Evolutionary conservation across 768 basidiomycete genomes (phyloP).

Genomic region (Gymnopilus dilepis): DNA sequence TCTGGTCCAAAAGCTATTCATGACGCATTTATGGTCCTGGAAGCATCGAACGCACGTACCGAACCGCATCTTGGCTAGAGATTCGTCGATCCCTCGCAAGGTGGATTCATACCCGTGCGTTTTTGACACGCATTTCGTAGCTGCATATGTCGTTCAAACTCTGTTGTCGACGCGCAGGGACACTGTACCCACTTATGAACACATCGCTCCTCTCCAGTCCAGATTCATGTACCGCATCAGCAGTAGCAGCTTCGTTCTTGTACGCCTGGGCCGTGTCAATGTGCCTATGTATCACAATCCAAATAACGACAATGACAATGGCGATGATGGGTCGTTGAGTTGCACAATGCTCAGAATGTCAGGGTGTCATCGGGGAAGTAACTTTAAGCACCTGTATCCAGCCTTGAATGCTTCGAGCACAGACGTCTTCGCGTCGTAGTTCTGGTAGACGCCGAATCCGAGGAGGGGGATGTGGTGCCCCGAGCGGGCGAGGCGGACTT

Average conservation of each 20-base stretch:
- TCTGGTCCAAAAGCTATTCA: slow-evolving; percentile 35
- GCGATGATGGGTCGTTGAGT: background rate
- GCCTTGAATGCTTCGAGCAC: slow-evolving; percentile 65
- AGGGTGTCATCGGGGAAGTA: no score
- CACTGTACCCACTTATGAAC: slow-evolving; percentile 71
- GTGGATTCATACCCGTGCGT: slow-evolving; percentile 69
- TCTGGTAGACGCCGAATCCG: slow-evolving; percentile 76
- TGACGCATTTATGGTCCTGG: background rate
- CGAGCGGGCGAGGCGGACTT: slow-evolving; percentile 23
- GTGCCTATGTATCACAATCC: no score
- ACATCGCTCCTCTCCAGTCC: slow-evolving; percentile 61
- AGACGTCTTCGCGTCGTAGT: slow-evolving; percentile 58
- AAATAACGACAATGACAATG: no score
- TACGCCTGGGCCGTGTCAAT: slow-evolving; percentile 78
- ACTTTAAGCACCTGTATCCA: slow-evolving; percentile 61
- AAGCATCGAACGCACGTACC: slow-evolving; percentile 44
- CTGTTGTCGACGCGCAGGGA: background rate
- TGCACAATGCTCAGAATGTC: background rate
- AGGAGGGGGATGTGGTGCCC: slow-evolving; percentile 67
- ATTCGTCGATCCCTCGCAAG: slow-evolving; percentile 60
- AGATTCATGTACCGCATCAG: slow-evolving; percentile 60
- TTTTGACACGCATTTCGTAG: slow-evolving; percentile 65
- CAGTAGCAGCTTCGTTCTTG: slow-evolving; percentile 66
- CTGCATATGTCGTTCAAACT: slow-evolving; percentile 38
- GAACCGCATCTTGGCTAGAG: slow-evolving; percentile 61